Evolutionary conservation across 257 asterid genomes (phyloP), one percentile per base, ranked within the genome.

Genomic region (Solanum tarijense): DNA sequence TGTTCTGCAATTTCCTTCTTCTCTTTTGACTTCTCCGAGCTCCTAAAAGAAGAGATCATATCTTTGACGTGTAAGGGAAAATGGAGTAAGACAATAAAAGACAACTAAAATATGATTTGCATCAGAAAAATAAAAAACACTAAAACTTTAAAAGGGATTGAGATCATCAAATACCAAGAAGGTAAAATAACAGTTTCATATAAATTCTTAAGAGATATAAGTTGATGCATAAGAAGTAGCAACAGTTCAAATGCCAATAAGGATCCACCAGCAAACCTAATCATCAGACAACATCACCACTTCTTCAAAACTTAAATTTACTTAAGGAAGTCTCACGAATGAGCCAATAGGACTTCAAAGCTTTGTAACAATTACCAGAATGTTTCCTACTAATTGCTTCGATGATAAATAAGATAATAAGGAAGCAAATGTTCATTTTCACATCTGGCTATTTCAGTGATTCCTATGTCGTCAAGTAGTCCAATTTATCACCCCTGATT

Each of bases 1-100:
- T 90, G 97, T 89, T 96, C 99, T 90, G 94, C 94, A 85, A 69
- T 92, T 91, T 95, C 99, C 93, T 95, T 96, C 75, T 88, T 90
- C 91, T 94, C 96, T 91, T 89, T 75, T 83, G 98, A 92, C 89
- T 90, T 97, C 88, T 88, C 98, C 25, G 99, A 96, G 90, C 90
- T 92, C 98, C 99, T 96, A 92, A 83, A 71, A 73, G 43, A 18
- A 55, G 73, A 20, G 48, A 38, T 88, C 55, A 83, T 23, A 86
- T 18, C 18, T 65, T 83, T 29, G 69, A 1, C 27, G 14, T 34
- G 34, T n/a, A 79, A 38, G 48, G 21, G 10, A 20, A 39, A 41
- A 36, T 7, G 16, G 18, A 36, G 79, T 6, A 43, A 76, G 36
- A 38, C 9, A 48, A 34, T 27, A 6, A 18, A 48, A 58, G 75